Evolutionary conservation across 768 basidiomycete species (phyloP), one percentile per base, ranked within the genome.

Genomic region (Tulasnella sp.): DNA sequence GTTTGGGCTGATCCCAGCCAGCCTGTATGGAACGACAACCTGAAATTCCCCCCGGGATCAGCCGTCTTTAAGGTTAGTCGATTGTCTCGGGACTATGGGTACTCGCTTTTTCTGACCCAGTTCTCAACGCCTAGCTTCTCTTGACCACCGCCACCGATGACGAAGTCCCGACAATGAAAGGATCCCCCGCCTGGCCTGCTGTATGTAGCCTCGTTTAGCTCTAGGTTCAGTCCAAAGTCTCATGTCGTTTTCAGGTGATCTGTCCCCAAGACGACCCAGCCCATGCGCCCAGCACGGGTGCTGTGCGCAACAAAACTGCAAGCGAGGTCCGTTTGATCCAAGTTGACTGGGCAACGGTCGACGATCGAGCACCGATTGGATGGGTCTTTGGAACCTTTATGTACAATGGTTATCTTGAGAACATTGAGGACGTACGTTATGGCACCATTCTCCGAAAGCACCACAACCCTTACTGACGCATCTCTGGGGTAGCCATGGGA

Each of bases 331-430:
- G 46, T 46, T 48, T 75, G n/a, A 44, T 75, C 46, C 75, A 75
- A 75, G 75, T 75, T 34, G 75, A 75, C 38, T 75, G 75, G 75
- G 75, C 75, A 4, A 56, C 52, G 0, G 75, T 75, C 44, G 75
- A 75, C 75, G 21, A 44, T 0, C 46, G 75, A 5, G 24, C 75
- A 2, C 75, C 75, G 2, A 75, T 75, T 38, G 75, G 75, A 42
- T 75, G 75, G 75, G 75, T 75, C 75, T 75, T 75, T 31, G 75
- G 75, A 1, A 75, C 75, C 0, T 75, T 48, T 38, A 75, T 75
- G 75, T 75, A 75, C 46, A 34, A 75, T 38, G 46, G 40, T 48
- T 7, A 19, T 34, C 36, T 44, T 44, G 38, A 75, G 52, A 21
- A 75, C 27, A 75, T 44, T 46, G 34, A 1, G n/a, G 75, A 75